Evolutionary conservation across 78 protist genomes (phyloP).

Genomic region (Speleostelium caveatum): DNA sequence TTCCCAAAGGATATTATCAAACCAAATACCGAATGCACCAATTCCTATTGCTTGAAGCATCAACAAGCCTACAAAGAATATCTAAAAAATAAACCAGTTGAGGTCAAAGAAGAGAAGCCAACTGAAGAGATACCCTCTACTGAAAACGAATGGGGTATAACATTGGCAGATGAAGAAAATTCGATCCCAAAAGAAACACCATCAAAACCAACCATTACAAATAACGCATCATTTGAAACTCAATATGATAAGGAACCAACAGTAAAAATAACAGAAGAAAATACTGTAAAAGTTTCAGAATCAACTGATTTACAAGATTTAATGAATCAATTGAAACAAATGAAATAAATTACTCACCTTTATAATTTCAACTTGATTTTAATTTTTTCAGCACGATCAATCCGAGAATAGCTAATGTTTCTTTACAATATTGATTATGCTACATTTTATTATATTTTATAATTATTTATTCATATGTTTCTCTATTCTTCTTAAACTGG

Average conservation of each 20-base stretch:
- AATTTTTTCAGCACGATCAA: no score
- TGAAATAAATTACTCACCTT: slow-evolving; percentile 50
- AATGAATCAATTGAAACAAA: slow-evolving; percentile 43
- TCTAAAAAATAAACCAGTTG: slow-evolving; percentile 17
- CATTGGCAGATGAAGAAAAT: slow-evolving; percentile 26
- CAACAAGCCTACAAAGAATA: slow-evolving; percentile 55
- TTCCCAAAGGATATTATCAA: slow-evolving; percentile 90
- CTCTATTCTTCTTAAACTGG: no score
- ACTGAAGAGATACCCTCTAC: slow-evolving; percentile 2
- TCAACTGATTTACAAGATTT: slow-evolving; percentile 28
- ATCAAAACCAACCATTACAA: neutral
- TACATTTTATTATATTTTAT: no score
- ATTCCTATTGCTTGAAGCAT: slow-evolving; percentile 56
- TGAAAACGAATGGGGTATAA: slow-evolving; percentile 78
- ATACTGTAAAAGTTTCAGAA: slow-evolving; percentile 19
- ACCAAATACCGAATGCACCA: slow-evolving; percentile 93
- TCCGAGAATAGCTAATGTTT: no score
- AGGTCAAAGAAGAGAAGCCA: neutral
- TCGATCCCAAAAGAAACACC: neutral
- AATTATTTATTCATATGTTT: no score
- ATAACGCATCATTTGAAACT: slow-evolving; percentile 9
- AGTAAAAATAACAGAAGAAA: slow-evolving; percentile 23
- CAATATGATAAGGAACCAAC: slow-evolving; percentile 73
- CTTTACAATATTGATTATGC: no score
- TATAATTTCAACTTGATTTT: no score